Conservation (phyloP, 2,329 filamentous ascomycete genomes). For the Passalora sequoiae region DNA sequence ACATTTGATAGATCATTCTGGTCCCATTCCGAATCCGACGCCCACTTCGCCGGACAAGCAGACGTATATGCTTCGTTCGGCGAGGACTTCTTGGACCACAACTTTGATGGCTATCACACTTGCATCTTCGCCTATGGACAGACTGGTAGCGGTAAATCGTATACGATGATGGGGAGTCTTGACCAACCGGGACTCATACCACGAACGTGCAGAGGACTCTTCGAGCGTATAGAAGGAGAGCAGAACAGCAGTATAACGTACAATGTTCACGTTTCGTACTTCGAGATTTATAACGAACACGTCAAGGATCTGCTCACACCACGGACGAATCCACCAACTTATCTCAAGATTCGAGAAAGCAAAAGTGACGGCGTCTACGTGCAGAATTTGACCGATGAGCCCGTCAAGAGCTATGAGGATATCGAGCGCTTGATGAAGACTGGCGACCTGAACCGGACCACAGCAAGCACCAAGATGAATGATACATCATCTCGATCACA, state of each 20-base stretch:
- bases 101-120: constrained; percentile 98
- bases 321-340: constrained; percentile 72
- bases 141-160: constrained; percentile 95
- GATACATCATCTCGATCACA: constrained; percentile 95
- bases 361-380: constrained; percentile 94
- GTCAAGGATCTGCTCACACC: constrained; percentile 88
- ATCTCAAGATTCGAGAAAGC: constrained; percentile 95
- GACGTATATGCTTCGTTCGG: constrained; percentile 92
- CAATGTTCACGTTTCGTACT: constrained; percentile 95
- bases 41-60: constrained; percentile 85
- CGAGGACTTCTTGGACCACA: constrained; percentile 96
- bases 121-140: constrained; percentile 99
- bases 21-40: constrained; percentile 75
- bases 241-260: constrained; percentile 90
- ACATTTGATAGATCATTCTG: constrained; percentile 98
- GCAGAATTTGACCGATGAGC: constrained; percentile 90
- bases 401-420: constrained; percentile 79
- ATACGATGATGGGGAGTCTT: constrained; percentile 90
- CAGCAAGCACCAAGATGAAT: constrained; percentile 97
- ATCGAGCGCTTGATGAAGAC: constrained; percentile 86
- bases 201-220: constrained; percentile 90
- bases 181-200: constrained; percentile 89
- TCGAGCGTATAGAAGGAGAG: constrained; percentile 81
- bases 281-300: constrained; percentile 99
- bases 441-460: constrained; percentile 82